Conservation (phyloP, 192 early-diverging fungal genomes). For the Coemansia sp. region DNA sequence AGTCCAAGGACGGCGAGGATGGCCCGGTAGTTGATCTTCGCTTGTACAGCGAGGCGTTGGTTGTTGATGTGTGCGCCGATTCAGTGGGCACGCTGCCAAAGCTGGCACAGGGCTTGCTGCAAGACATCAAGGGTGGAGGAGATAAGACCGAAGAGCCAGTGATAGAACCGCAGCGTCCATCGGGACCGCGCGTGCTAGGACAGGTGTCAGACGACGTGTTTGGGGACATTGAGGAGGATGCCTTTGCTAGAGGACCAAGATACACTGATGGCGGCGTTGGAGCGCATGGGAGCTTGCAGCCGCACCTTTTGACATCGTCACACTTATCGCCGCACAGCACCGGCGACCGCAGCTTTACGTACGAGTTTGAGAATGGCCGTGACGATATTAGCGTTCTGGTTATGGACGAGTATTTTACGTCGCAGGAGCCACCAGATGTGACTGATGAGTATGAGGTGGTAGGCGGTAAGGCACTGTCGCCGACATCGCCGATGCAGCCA, state of each 20-base stretch:
- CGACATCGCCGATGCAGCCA: slow-evolving; percentile 39
- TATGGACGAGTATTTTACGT: slow-evolving; percentile 47
- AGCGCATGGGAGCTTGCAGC: not conserved
- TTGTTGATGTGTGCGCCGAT: slow-evolving; percentile 45
- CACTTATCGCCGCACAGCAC: slow-evolving; percentile 16
- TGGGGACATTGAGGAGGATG: slow-evolving; percentile 48
- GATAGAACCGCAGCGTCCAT: not conserved
- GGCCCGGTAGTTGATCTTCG: slow-evolving; percentile 42
- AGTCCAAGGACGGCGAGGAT: slow-evolving; percentile 36
- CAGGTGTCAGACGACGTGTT: slow-evolving; percentile 38
- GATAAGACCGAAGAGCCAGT: not conserved
- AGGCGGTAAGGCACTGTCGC: slow-evolving; percentile 37
- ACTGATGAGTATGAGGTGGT: slow-evolving; percentile 49
- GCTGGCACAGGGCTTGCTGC: slow-evolving; percentile 23
- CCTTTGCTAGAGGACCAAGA: slow-evolving; percentile 27
- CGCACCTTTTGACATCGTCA: slow-evolving; percentile 11
- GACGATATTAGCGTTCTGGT: slow-evolving; percentile 40
- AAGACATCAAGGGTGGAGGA: slow-evolving; percentile 16
- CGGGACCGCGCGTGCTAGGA: slow-evolving; percentile 32
- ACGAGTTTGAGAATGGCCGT: slow-evolving; percentile 46
- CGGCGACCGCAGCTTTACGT: slow-evolving; percentile 30
- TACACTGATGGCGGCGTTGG: not conserved
- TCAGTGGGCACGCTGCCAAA: slow-evolving; percentile 34
- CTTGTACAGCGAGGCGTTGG: slow-evolving; percentile 44
- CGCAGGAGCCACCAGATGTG: slow-evolving; percentile 31